Conservation (phyloP, 441 rosid species). For the Sinapis alba region DNA sequence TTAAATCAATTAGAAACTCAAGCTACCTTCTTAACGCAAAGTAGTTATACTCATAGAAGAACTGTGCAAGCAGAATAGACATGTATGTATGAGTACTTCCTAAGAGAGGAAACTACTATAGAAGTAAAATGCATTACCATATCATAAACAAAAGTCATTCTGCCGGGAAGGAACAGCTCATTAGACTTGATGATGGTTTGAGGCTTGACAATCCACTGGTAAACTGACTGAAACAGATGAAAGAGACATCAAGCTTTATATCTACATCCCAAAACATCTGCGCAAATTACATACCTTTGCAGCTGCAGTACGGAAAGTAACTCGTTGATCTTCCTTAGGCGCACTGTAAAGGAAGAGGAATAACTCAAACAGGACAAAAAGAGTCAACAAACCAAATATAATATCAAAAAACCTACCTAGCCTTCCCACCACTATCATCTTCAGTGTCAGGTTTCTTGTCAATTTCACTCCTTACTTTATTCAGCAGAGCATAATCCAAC, state of each 20-base stretch:
- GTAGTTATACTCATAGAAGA: not conserved
- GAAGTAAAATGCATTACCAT: slow-evolving; percentile 51
- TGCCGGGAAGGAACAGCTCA: slow-evolving; percentile 96
- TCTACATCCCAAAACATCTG: not conserved
- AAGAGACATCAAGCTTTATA: not conserved
- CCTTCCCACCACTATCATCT: slow-evolving; percentile 62
- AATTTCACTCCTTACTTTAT: slow-evolving; percentile 93
- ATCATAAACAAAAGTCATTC: slow-evolving; percentile 89
- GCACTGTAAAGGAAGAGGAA: slow-evolving; percentile 44
- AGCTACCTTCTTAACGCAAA: not conserved
- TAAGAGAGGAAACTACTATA: not conserved
- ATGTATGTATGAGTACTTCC: not conserved
- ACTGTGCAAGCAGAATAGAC: not conserved
- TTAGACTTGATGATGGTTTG: slow-evolving; percentile 80
- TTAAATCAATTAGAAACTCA: not conserved
- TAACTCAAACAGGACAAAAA: not conserved
- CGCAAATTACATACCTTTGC: slow-evolving; percentile 60
- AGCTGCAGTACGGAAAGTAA: slow-evolving; percentile 79
- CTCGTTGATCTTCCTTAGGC: slow-evolving; percentile 73
- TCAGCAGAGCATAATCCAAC: slow-evolving; percentile 87
- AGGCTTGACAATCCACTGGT: slow-evolving; percentile 91
- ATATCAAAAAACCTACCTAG: slow-evolving; percentile 48
- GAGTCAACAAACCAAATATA: not conserved
- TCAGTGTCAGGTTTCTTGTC: slow-evolving; percentile 82
- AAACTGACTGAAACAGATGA: slow-evolving; percentile 67